Evolutionary conservation across 2,329 filamentous ascomycete genomes (phyloP).

Genomic region (Xylaria sp.): DNA sequence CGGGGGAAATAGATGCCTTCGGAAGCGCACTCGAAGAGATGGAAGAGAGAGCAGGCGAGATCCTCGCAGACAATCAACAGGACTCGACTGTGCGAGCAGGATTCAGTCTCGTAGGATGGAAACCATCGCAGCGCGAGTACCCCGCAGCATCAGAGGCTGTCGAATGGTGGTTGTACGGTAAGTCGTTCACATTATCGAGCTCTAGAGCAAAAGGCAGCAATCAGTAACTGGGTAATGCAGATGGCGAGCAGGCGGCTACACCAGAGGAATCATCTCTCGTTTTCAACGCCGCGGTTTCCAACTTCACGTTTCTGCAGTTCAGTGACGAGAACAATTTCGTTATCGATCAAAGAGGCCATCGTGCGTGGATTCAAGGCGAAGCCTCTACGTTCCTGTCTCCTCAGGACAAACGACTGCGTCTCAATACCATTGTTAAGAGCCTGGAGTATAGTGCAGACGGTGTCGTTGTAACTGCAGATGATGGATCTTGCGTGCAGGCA

Average conservation of each 20-base stretch:
- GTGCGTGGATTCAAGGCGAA: slow-evolving; percentile 13
- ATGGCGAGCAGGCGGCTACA: slow-evolving; percentile 10
- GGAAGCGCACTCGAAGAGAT: not conserved
- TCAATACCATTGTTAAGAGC: not conserved
- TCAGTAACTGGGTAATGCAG: slow-evolving; percentile 1
- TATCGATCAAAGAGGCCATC: slow-evolving; percentile 10
- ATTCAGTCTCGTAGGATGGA: slow-evolving; percentile 14
- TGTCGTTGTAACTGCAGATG: slow-evolving; percentile 1
- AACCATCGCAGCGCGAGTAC: slow-evolving; percentile 7
- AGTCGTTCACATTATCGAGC: not conserved
- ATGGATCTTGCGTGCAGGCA: slow-evolving; percentile 6
- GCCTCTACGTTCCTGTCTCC: slow-evolving; percentile 10
- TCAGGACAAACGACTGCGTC: not conserved
- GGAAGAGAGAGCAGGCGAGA: slow-evolving; percentile 10
- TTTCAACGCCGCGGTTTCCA: slow-evolving; percentile 15
- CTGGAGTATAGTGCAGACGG: not conserved
- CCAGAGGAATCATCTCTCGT: slow-evolving; percentile 14
- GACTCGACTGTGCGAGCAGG: slow-evolving; percentile 13
- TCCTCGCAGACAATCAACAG: slow-evolving; percentile 1
- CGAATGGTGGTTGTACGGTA: slow-evolving; percentile 18
- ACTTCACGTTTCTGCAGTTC: slow-evolving; percentile 15
- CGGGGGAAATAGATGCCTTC: slow-evolving; percentile 7
- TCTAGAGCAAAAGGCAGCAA: not conserved
- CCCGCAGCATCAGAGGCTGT: not conserved
- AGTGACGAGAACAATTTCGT: slow-evolving; percentile 15